Conservation (phyloP, 1,284 basidiomycete genomes). For the Pseudozyma tsukubaensis region DNA sequence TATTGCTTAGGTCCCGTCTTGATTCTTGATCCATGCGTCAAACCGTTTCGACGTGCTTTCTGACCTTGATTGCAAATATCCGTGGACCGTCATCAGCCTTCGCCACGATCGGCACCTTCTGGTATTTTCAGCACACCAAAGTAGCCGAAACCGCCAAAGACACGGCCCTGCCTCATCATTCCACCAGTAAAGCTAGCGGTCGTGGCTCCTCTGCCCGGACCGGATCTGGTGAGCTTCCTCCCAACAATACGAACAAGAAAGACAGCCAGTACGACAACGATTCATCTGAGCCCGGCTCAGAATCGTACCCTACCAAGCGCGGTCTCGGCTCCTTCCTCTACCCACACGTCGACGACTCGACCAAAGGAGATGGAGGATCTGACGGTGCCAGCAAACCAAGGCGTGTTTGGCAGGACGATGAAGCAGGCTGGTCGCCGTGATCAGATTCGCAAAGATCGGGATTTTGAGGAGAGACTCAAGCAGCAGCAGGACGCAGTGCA, state of each 20-base stretch:
- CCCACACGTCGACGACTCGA: conserved; percentile 18
- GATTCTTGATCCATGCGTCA: not conserved
- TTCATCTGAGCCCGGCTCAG: not conserved
- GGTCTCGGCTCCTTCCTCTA: conserved; percentile 8
- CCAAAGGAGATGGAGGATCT: conserved; percentile 23
- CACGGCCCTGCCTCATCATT: conserved; percentile 14
- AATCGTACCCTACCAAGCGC: conserved; percentile 7
- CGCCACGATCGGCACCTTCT: conserved; percentile 28
- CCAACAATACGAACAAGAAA: conserved; percentile 1
- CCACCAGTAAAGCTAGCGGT: conserved; percentile 24
- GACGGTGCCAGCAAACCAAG: conserved; percentile 11
- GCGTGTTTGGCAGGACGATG: conserved; percentile 25
- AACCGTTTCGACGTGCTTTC: too few relatives aligned
- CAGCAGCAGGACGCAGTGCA: conserved; percentile 1
- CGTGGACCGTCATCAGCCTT: too few relatives aligned
- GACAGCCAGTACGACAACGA: conserved; percentile 12
- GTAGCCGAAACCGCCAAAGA: conserved; percentile 16
- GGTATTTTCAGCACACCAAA: conserved; percentile 35
- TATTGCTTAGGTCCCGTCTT: too few relatives aligned
- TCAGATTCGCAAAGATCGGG: conserved; percentile 17
- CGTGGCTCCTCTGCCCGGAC: conserved; percentile 9
- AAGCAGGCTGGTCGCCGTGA: conserved; percentile 32
- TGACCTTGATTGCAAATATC: too few relatives aligned
- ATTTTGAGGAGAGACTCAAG: conserved; percentile 9
- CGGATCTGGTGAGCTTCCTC: conserved; percentile 10